A percentile compares a stretch with the other conserved stretches of the same genome.
These are phyloP conservation scores for Whalleya microplaca DNA, from an alignment of 2,329 filamentous ascomycete genomes.

Conservation along the genomic window DNA sequence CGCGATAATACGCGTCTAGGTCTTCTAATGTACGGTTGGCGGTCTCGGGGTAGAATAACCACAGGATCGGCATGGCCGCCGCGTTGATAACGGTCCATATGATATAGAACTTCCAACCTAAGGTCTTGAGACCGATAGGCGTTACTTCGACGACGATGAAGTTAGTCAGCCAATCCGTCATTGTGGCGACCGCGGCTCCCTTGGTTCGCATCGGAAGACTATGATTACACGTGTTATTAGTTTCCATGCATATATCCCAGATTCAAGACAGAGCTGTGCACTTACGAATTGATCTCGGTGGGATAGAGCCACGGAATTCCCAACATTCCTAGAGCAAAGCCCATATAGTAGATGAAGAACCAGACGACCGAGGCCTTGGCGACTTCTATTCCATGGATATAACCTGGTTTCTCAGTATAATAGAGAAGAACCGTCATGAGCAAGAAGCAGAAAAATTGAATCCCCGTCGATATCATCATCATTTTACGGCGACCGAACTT, in stretches of 20 bases:
- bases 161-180: conserved; percentile 42
- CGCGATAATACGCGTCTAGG: conserved; percentile 33
- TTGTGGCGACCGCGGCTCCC: conserved; percentile 41
- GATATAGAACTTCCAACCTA: conserved; percentile 55
- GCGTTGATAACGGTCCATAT: conserved; percentile 52
- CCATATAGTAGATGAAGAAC: conserved; percentile 38
- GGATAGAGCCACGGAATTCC: conserved; percentile 47
- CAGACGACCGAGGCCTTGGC: conserved; percentile 36
- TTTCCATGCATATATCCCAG: background rate
- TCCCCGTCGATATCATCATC: conserved; percentile 36
- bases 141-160: conserved; percentile 39
- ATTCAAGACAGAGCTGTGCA: background rate
- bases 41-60: conserved; percentile 51
- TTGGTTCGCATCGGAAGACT: conserved; percentile 44
- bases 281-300: conserved; percentile 44
- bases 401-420: conserved; percentile 28
- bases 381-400: conserved; percentile 22
- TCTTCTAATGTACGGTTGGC: conserved; percentile 30
- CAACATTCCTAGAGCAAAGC: conserved; percentile 39
- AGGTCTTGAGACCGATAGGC: conserved; percentile 40
- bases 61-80: conserved; percentile 46
- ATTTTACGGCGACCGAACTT: conserved; percentile 34
- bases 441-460: conserved; percentile 35
- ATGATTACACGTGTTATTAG: conserved; percentile 5
- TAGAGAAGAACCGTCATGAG: conserved; percentile 34